Base-by-base conservation (phyloP, 2,329 filamentous ascomycete species). In the Nemania abortiva region DNA sequence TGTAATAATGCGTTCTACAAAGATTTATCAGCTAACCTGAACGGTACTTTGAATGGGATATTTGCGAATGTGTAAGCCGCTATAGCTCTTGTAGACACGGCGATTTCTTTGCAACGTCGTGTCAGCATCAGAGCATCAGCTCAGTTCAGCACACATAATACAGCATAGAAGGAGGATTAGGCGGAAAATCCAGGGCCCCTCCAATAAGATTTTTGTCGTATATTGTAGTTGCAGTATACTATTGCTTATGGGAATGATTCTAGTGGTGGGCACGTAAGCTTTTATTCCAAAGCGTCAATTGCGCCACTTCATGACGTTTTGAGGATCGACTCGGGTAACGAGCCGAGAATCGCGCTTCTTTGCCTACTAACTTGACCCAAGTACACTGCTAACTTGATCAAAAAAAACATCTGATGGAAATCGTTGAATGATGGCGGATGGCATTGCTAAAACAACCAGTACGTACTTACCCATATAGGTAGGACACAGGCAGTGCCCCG, bases 231-330 rank as follows among this genome's bases (percentile, higher is more conserved):
- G 20, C 49, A 52, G 11, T 15, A 29, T 9, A 63, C 50, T 50
- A 27, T n/a, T 31, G 24, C 45, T 24, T 24, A 56, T 61, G 11
- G n/a, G 15, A 22, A 31, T 20, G 13, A 31, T 56, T 50, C 50
- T 29, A 27, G 20, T 22, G n/a, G 42, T 39, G 27, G 31, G 47
- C 31, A 34, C 54, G 45, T 66, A 55, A 53, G 50, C 31, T 27
- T 37, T 49, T 67, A 45, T 61, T 66, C 55, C 29, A 58, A 29
- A 27, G 10, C 31, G 64, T 37, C 58, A 62, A 60, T 65, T 73
- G 55, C 57, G 63, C 59, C 56, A 64, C 60, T 29, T 57, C 47
- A 63, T 63, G 63, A 60, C 58, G 56, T 65, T 9, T 61, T 31
- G 18, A 27, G 10, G 61, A 42, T 42, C 42, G 24, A 34, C 56